A percentile compares a stretch with the other conserved stretches of the same genome.
Evolutionary conservation across 2,329 filamentous ascomycete species (phyloP).

Genomic region (Fusarium anthophilum): DNA sequence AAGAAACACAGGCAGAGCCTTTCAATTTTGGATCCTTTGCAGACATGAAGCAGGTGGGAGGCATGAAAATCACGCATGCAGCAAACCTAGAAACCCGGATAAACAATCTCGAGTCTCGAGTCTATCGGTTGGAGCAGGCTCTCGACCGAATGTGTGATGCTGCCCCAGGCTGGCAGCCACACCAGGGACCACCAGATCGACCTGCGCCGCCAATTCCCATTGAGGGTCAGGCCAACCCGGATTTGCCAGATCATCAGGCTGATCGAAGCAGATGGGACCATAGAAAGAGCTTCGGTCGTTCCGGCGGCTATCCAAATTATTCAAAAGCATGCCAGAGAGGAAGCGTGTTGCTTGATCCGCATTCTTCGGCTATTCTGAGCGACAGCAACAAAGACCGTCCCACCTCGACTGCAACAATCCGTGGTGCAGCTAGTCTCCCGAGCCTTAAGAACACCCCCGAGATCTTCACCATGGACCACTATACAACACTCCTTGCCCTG

Average conservation of each 20-base stretch:
- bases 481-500: slow-evolving; percentile 60
- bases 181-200: slow-evolving; percentile 42
- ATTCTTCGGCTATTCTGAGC: neutral
- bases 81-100: slow-evolving; percentile 64
- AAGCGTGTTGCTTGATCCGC: slow-evolving; percentile 52
- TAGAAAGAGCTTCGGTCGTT: slow-evolving; percentile 23
- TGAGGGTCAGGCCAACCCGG: slow-evolving; percentile 18
- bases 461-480: slow-evolving; percentile 56
- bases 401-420: slow-evolving; percentile 58
- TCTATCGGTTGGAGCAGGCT: slow-evolving; percentile 63
- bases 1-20: slow-evolving; percentile 56
- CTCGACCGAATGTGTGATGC: slow-evolving; percentile 61
- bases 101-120: slow-evolving; percentile 59
- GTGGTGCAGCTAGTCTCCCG: slow-evolving; percentile 58
- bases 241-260: neutral
- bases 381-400: slow-evolving; percentile 46
- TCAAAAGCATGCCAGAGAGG: slow-evolving; percentile 50
- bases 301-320: slow-evolving; percentile 46
- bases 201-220: slow-evolving; percentile 39
- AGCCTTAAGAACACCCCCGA: slow-evolving; percentile 46
- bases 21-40: slow-evolving; percentile 64
- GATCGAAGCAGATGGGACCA: neutral
- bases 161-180: slow-evolving; percentile 52
- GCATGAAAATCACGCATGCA: slow-evolving; percentile 67
- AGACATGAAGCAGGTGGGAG: slow-evolving; percentile 57